Percentiles rank a stretch among this genome's conserved stretches.
Evolutionary conservation across 768 basidiomycete species (phyloP).

Genomic region (Boletus subcaerulescens): DNA sequence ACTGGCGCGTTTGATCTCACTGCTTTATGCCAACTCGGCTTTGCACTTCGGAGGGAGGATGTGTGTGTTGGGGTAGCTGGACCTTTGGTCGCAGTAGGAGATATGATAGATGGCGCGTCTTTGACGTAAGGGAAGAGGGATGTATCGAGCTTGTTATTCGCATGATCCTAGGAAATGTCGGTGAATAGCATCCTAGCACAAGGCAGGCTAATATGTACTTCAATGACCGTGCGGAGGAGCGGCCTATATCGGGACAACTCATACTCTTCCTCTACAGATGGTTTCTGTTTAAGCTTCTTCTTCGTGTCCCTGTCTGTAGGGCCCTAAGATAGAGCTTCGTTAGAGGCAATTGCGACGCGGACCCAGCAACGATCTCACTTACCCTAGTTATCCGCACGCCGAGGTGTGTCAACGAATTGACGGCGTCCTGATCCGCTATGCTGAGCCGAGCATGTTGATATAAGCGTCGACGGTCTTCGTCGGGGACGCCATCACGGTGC

Average conservation of each 20-base stretch:
- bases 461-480: conserved; percentile 90
- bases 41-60: conserved; percentile 82
- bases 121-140: conserved; percentile 86
- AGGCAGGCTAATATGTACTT: conserved; percentile 47
- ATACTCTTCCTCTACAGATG: conserved; percentile 83
- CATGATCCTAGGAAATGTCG: conserved; percentile 63
- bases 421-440: conserved; percentile 87
- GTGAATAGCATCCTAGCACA: background rate
- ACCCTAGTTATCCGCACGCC: conserved; percentile 86
- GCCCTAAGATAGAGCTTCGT: conserved; percentile 40
- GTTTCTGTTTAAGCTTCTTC: conserved; percentile 79
- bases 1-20: conserved; percentile 49
- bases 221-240: conserved; percentile 71
- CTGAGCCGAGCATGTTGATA: conserved; percentile 93
- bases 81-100: conserved; percentile 44
- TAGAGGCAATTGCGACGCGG: background rate
- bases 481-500: conserved; percentile 95
- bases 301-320: conserved; percentile 75
- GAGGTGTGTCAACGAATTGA: conserved; percentile 80
- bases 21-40: conserved; percentile 86
- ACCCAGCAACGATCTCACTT: conserved; percentile 19
- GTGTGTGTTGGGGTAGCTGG: conserved; percentile 49
- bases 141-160: conserved; percentile 72
- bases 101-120: conserved; percentile 61
- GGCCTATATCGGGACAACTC: conserved; percentile 95